Conservation (phyloP, 2,329 filamentous ascomycete species). For the Geosmithia putterillii region DNA sequence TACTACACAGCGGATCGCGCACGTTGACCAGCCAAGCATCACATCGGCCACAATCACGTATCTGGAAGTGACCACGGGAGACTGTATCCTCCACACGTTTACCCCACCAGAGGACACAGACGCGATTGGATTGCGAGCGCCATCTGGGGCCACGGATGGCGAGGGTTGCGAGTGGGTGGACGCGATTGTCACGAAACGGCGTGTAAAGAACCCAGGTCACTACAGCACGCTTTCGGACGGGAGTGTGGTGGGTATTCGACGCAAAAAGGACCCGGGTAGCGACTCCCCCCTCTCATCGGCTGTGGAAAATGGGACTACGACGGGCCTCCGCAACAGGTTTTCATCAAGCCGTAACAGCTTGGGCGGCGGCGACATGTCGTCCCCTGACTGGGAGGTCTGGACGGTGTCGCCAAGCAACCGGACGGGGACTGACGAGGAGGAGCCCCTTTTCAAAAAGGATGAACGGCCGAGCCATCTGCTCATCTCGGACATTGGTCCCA, state of each 20-base stretch:
- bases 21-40: constrained; percentile 28
- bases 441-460: constrained; percentile 26
- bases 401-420: constrained; percentile 32
- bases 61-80: constrained; percentile 41
- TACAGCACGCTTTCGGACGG: constrained; percentile 53
- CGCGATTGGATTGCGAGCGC: constrained; percentile 43
- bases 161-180: constrained; percentile 38
- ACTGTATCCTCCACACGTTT: constrained; percentile 55
- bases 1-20: constrained; percentile 16
- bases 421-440: constrained; percentile 30
- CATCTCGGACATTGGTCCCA: constrained; percentile 53
- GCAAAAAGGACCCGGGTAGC: constrained; percentile 12
- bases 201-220: constrained; percentile 47
- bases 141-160: constrained; percentile 22
- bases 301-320: background rate
- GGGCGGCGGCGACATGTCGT: constrained; percentile 6
- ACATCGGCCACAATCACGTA: constrained; percentile 55
- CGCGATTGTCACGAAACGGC: constrained; percentile 36
- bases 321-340: constrained; percentile 16
- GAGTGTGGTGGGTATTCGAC: constrained; percentile 51
- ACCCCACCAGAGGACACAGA: constrained; percentile 37
- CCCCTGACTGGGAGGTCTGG: constrained; percentile 41
- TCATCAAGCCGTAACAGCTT: constrained; percentile 1
- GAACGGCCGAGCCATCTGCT: constrained; percentile 42
- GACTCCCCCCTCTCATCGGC: background rate